Base-by-base conservation (phyloP, 1,284 basidiomycete species). In the Boletus hoseneyae region DNA sequence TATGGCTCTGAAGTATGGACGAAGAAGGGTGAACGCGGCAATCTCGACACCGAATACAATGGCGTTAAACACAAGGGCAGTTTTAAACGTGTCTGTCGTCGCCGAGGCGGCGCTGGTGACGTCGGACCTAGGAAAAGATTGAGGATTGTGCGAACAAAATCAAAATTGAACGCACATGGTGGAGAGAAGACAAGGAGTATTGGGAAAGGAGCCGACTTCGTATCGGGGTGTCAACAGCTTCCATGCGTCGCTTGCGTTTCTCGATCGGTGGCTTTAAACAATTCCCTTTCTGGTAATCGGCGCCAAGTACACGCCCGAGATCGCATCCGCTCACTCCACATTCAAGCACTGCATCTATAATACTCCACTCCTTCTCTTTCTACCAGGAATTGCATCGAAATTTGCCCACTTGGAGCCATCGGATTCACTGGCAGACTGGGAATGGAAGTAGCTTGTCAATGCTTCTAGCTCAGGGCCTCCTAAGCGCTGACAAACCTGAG, bases 11-110 rank as follows among this genome's bases (percentile, higher is more conserved):
- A 90, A 90, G 57, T 79, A 79, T 0, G 82, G 83, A 33, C 87
- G 74, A 16, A 90, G 66, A 55, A 89, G 51, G 19, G 87, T 86
- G 69, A 92, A 95, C 5, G 77, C 76, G 6, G 67, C 70, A 38
- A 94, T 65, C 69, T 93, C 85, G 9, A 70, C 72, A 2, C 69
- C 83, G 55, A 87, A 87, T 19, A 89, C 79, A 23, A 76, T 77
- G 1, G 71, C 75, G 59, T 91, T 90, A 72, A 90, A 82, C 36
- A 79, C 79, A 41, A 94, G 77, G 2, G 92, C 85, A 6, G 91
- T 86, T 38, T 86, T 63, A 65, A 94, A 94, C 6, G 87, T 83
- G 44, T 71, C 57, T 1, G 79, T 80, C 32, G 80, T 78, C 48
- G 81, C 77, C 38, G 73, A 70, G 36, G 61, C 59, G 3, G 77